Base-by-base conservation (phyloP, 2,329 filamentous ascomycete genomes). In the Trichoderma sp. region DNA sequence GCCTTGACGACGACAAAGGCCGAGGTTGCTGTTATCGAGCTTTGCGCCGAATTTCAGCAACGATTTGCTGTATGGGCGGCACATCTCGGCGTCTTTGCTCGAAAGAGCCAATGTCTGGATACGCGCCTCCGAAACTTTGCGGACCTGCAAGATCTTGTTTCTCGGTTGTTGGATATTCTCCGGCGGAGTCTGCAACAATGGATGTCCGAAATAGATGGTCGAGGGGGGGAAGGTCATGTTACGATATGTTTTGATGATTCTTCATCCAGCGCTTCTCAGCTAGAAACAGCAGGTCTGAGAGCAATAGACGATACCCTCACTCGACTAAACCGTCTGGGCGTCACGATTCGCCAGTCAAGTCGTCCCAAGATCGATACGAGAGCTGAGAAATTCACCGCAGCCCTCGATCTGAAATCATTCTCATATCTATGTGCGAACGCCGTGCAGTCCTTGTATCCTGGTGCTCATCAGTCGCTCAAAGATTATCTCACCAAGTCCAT, bases 11-110 rank as follows among this genome's bases (percentile, higher is more conserved):
- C 8, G 17, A 7, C 39, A 12, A 50, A 61, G 10, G 4, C 12
- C 6, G 10, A 54, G 25, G n/a, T 7, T 15, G 15, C 10, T 15
- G 15, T 4, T 8, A 22, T 35, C n/a, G 58, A 61, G 12, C 32
- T 69, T 10, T 63, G 39, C 17, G 12, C 27, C 15, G 68, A 69
- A 19, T 67, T 22, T 17, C 64, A 69, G 29, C 50, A 63, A 32
- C 54, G 64, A 2, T 67, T 69, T 42, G 45, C 64, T 12, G 64
- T 57, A 52, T 69, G 64, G 68, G 42, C 68, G 3, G 56, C 64
- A 9, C 19, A 69, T 39, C 57, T 69, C 12, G 68, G 64, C 7
- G 64, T 67, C 3, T 69, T 69, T 64, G 64, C 68, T 37, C 34
- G 42, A 5, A 60, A 35, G 29, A 69, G 68, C 25, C 68, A 69